phyloP scores from a whole-genome alignment of 176 grass and related monocot species.

The Carex scoparia region DNA sequence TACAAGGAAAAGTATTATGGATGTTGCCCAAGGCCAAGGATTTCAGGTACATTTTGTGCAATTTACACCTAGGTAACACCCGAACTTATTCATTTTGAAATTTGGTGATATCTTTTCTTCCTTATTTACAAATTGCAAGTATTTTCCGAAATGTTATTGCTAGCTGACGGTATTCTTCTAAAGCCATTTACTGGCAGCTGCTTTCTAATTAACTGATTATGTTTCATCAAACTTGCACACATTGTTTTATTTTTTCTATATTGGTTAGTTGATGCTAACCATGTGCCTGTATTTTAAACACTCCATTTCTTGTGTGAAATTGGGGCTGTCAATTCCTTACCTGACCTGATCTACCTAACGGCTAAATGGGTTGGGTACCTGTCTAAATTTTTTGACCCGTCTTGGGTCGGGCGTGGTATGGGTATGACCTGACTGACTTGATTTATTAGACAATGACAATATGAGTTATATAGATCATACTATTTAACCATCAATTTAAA shows the following conservation, averaged over 20 bases:
- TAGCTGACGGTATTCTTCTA: not conserved
- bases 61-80: not conserved
- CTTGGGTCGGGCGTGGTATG: too few species aligned
- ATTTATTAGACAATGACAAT: too few species aligned
- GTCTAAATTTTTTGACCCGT: too few species aligned
- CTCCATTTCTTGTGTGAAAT: not conserved
- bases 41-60: constrained; percentile 47
- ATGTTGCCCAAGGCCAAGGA: constrained; percentile 49
- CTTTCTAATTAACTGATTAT: not conserved
- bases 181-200: not conserved
- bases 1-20: constrained; percentile 83
- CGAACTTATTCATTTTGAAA: not conserved
- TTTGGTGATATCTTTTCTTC: not conserved
- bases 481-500: too few species aligned
- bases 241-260: not conserved
- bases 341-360: too few species aligned
- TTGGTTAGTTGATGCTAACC: not conserved
- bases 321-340: too few species aligned
- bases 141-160: not conserved
- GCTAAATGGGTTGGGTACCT: too few species aligned
- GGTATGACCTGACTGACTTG: too few species aligned
- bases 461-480: too few species aligned
- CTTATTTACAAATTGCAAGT: not conserved
- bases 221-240: not conserved
- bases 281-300: not conserved